phyloP scores from a whole-genome alignment of 2,329 filamentous ascomycete genomes.

The Venturia nashicola region DNA sequence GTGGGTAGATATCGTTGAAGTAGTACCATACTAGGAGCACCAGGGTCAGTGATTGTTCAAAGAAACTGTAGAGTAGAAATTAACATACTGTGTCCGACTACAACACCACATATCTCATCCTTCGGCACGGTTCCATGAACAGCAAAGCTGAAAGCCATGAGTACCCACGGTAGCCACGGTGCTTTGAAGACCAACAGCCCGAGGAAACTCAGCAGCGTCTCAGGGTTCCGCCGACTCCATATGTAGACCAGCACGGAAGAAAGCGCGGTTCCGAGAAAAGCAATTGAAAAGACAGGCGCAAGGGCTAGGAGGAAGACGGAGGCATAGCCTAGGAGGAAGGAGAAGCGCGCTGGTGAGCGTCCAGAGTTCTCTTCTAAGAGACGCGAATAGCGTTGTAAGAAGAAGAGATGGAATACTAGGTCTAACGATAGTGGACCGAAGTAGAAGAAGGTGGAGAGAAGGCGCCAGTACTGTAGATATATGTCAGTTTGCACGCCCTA shows the following conservation, averaged over 20 bases:
- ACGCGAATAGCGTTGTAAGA: slow-evolving; percentile 89
- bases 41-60: slow-evolving; percentile 6
- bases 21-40: slow-evolving; percentile 70
- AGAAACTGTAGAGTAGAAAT: neutral
- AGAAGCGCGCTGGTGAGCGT: slow-evolving; percentile 82
- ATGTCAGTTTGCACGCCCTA: neutral
- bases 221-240: slow-evolving; percentile 90
- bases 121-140: slow-evolving; percentile 83
- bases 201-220: slow-evolving; percentile 74
- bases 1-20: slow-evolving; percentile 92
- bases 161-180: slow-evolving; percentile 89
- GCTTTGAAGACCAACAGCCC: slow-evolving; percentile 85
- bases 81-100: slow-evolving; percentile 64
- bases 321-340: slow-evolving; percentile 84
- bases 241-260: slow-evolving; percentile 94
- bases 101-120: slow-evolving; percentile 90
- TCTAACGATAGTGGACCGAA: slow-evolving; percentile 91
- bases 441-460: slow-evolving; percentile 94
- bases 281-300: slow-evolving; percentile 79
- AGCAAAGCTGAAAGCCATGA: slow-evolving; percentile 86
- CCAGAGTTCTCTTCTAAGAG: slow-evolving; percentile 93
- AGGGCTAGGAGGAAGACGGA: slow-evolving; percentile 66
- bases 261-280: slow-evolving; percentile 86
- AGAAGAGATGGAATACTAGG: slow-evolving; percentile 95
- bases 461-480: slow-evolving; percentile 72